A percentile compares a stretch with the other conserved stretches of the same genome.
These are phyloP conservation scores for Penicillium rolfsii DNA, from an alignment of 2,329 filamentous ascomycete species.

Conservation along the genomic window DNA sequence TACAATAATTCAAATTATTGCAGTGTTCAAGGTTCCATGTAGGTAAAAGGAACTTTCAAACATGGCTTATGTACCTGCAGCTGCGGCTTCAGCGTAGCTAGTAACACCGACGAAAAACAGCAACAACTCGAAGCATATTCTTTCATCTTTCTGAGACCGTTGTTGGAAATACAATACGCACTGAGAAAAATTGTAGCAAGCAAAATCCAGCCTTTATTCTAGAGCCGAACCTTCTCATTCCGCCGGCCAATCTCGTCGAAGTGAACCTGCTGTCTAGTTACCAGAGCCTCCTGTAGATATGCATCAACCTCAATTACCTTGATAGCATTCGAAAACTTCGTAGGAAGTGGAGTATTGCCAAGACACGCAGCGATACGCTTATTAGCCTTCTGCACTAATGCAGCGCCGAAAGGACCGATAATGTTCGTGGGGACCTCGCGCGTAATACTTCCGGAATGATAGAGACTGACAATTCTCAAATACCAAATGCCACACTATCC, in stretches of 20 bases:
- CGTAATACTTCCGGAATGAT: conserved; percentile 57
- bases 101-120: neutral
- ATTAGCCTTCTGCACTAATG: conserved; percentile 66
- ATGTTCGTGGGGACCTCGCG: conserved; percentile 65
- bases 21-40: neutral
- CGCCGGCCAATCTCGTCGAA: conserved; percentile 60
- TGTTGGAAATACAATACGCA: neutral
- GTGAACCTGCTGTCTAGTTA: conserved; percentile 57
- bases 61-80: neutral
- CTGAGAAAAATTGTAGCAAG: neutral
- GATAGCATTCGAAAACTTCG: conserved; percentile 62
- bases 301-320: conserved; percentile 62
- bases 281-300: conserved; percentile 59
- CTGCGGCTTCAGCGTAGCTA: neutral
- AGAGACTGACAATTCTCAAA: conserved; percentile 51
- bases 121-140: neutral
- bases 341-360: conserved; percentile 58
- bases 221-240: conserved; percentile 42
- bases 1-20: neutral
- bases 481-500: too few relatives aligned
- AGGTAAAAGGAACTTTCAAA: neutral
- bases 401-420: conserved; percentile 64
- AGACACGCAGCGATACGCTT: conserved; percentile 65
- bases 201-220: conserved; percentile 7
- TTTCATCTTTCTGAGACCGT: neutral